Conservation (phyloP, 768 basidiomycete species). For the Trametes meyenii region DNA sequence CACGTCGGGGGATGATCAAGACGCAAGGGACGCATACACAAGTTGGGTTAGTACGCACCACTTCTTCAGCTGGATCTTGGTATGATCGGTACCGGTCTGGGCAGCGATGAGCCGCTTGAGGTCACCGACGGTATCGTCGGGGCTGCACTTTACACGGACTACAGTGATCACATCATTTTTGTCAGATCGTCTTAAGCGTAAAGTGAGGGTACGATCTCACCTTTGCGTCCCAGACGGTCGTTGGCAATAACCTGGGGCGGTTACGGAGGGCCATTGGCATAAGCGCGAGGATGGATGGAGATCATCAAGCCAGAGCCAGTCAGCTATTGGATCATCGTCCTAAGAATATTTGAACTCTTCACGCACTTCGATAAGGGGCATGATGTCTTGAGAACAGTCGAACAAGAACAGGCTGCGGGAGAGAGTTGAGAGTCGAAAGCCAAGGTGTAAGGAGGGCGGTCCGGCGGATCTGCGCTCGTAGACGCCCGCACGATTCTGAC, state of each 20-base stretch:
- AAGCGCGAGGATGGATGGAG: conserved; percentile 1
- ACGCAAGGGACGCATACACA: background rate
- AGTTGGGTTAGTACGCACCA: conserved; percentile 60
- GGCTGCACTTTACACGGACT: conserved; percentile 96
- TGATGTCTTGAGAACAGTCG: conserved; percentile 6
- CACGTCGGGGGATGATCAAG: background rate
- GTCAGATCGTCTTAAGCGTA: background rate
- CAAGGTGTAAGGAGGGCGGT: background rate
- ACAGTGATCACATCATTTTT: background rate
- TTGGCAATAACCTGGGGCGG: conserved; percentile 82
- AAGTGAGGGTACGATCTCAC: conserved; percentile 43
- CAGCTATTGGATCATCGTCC: background rate
- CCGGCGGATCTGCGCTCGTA: too few species aligned
- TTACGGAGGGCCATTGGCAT: background rate
- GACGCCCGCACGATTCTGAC: too few species aligned
- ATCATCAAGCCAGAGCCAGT: background rate
- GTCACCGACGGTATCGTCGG: conserved; percentile 96
- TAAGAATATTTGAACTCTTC: background rate
- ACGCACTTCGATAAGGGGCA: conserved; percentile 40
- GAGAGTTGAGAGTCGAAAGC: background rate
- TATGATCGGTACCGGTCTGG: conserved; percentile 85
- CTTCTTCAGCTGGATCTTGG: conserved; percentile 95
- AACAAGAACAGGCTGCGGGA: conserved; percentile 1
- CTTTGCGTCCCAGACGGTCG: conserved; percentile 93
- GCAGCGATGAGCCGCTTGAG: conserved; percentile 97